A percentile compares a stretch with the other conserved stretches of the same genome.
phyloP scores from a whole-genome alignment of 371 early-diverging fungal genomes.

The Chytridium lagenaria region DNA sequence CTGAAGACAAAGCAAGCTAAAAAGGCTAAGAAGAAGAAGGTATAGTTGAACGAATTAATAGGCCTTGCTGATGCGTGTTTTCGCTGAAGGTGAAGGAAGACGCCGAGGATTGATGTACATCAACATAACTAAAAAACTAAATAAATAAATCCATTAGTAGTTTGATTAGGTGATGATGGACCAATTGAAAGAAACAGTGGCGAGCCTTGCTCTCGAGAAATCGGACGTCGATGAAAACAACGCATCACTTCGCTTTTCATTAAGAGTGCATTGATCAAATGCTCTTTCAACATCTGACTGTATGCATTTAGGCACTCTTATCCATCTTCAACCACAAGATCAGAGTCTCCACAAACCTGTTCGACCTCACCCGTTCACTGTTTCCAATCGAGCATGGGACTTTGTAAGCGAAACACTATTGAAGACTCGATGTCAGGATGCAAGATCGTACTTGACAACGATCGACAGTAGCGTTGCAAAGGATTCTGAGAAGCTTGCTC shows the following conservation, averaged over 20 bases:
- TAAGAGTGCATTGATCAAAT: neutral
- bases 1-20: slow-evolving; percentile 57
- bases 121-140: too few species aligned
- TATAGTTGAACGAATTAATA: neutral
- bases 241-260: neutral
- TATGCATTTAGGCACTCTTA: neutral
- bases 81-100: slow-evolving; percentile 10
- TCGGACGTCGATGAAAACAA: neutral
- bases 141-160: neutral
- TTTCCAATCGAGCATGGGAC: slow-evolving; percentile 9
- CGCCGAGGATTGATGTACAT: neutral
- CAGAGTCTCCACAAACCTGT: neutral
- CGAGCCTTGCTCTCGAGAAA: neutral
- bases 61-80: neutral
- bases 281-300: neutral
- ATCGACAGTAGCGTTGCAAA: neutral
- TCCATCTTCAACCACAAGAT: slow-evolving; percentile 13
- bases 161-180: neutral
- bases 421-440: slow-evolving; percentile 2
- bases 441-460: neutral
- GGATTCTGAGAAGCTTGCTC: slow-evolving; percentile 1
- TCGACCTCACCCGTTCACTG: neutral
- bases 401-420: slow-evolving; percentile 16
- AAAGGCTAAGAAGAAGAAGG: slow-evolving; percentile 59
- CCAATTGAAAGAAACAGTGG: neutral